Evolutionary conservation across 495 filamentous ascomycete species (phyloP), one percentile per base, ranked within the genome.

Genomic region (Amniculicola lignicola): DNA sequence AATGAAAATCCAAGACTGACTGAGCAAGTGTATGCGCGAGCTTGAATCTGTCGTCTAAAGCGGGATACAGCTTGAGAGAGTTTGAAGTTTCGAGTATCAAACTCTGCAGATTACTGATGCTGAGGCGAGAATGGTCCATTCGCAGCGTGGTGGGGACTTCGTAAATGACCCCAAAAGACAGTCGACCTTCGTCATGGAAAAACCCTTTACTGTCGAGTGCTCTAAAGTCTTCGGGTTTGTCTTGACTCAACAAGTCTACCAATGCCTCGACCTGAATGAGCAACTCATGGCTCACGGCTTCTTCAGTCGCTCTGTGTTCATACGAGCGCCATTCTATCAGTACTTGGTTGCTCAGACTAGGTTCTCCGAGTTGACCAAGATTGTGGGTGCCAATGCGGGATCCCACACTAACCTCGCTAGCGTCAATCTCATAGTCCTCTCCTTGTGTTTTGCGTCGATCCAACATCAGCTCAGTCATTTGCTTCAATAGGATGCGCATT

Each of bases 1-100:
- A 66, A 35, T 82, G 78, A 0, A 82, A 61, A 31, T 54, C 35
- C 11, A 52, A 38, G 5, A 62, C 16, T 22, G 28, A 62, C 24
- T 18, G 18, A 15, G 54, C 27, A 15, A 58, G 35, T 14, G 21
- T 15, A 9, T 39, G 41, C 10, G 59, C 54, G 12, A 62, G 35
- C 25, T 23, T 19, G 18, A 62, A 37, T 18, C 48, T 57, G 25
- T 41, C 23, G 22, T 40, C 37, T 14, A 53, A 16, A 27, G 35
- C 18, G 21, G 28, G 33, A 16, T 21, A 24, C 29, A 21, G 23
- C n/a, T 15, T 25, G 10, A 9, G 9, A 6, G 18, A 22, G 21
- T 39, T 27, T 10, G 35, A 4, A 25, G 18, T 21, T 16, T 23
- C 21, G 10, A 10, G 9, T 9, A 44, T 10, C 9, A 44, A 22